Conservation (phyloP, 495 filamentous ascomycete species). For the Echria macrotheca region DNA sequence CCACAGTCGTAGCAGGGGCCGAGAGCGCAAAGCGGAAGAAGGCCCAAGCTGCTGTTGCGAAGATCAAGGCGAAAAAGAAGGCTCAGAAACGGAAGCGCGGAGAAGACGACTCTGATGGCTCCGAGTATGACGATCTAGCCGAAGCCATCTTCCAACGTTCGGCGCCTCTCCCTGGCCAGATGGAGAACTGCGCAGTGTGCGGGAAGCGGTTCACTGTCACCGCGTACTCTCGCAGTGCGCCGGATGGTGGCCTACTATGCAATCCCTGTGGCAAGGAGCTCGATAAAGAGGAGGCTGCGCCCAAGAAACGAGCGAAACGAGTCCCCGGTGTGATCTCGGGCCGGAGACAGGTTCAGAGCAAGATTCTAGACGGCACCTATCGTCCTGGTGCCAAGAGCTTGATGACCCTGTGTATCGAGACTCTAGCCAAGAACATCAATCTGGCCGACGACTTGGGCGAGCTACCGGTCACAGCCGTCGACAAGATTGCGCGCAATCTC, state of each 20-base stretch:
- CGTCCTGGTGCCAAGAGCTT: constrained; percentile 65
- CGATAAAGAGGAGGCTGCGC: constrained; percentile 53
- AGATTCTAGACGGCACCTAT: constrained; percentile 68
- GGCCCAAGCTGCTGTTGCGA: constrained; percentile 60
- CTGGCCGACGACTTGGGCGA: constrained; percentile 82
- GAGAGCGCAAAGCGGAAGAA: constrained; percentile 56
- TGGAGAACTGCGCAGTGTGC: constrained; percentile 82
- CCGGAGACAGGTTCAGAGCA: constrained; percentile 69
- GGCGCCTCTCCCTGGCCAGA: constrained; percentile 73
- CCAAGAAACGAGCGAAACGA: constrained; percentile 51
- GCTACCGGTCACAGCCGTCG: constrained; percentile 58
- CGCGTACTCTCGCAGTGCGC: constrained; percentile 76
- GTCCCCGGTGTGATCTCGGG: constrained; percentile 38
- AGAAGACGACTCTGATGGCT: constrained; percentile 39
- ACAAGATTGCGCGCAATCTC: constrained; percentile 73
- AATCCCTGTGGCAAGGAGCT: constrained; percentile 76
- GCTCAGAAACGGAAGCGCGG: constrained; percentile 62
- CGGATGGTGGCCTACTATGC: constrained; percentile 79
- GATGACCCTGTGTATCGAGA: constrained; percentile 76
- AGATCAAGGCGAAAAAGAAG: constrained; percentile 75
- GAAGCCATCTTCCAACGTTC: constrained; percentile 55
- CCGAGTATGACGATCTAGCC: constrained; percentile 47
- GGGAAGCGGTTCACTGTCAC: constrained; percentile 91
- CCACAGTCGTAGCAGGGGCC: too few species aligned
- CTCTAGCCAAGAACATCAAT: constrained; percentile 73